Conservation (phyloP, 352 stramenopile genomes). For the Aphanomyces cochlioides region DNA sequence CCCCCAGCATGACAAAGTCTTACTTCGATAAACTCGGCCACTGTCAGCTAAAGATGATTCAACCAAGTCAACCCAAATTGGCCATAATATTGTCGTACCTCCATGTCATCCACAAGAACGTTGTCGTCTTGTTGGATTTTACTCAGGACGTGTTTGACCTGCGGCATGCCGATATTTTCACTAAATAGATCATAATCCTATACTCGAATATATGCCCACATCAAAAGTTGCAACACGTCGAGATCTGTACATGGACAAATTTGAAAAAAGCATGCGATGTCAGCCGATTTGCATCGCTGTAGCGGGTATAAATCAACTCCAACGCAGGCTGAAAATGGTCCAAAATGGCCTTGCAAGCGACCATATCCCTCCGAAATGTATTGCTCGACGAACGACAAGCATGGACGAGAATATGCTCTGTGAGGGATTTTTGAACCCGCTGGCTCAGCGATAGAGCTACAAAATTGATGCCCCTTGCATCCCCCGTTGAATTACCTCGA, state of each 20-base stretch:
- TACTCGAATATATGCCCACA: slow-evolving; percentile 45
- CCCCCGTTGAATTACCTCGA: slow-evolving; percentile 30
- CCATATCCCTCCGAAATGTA: slow-evolving; percentile 46
- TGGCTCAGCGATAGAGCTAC: slow-evolving; percentile 35
- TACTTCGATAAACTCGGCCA: slow-evolving; percentile 49
- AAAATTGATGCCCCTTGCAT: slow-evolving; percentile 22
- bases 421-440: slow-evolving; percentile 47
- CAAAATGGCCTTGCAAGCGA: slow-evolving; percentile 41
- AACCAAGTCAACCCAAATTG: slow-evolving; percentile 28
- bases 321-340: background rate
- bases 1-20: background rate
- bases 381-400: slow-evolving; percentile 39
- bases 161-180: slow-evolving; percentile 54
- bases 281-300: background rate
- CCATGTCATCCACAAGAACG: background rate
- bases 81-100: background rate
- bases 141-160: slow-evolving; percentile 56
- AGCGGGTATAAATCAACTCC: background rate
- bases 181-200: slow-evolving; percentile 55
- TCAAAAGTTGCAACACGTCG: slow-evolving; percentile 49
- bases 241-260: background rate
- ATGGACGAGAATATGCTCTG: slow-evolving; percentile 50
- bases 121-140: slow-evolving; percentile 45
- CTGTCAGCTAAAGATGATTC: slow-evolving; percentile 46
- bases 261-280: background rate